Percentiles rank a stretch among this genome's conserved stretches.
phyloP scores from a whole-genome alignment of 129 eudicot species.

The Pittosporum tobira region DNA sequence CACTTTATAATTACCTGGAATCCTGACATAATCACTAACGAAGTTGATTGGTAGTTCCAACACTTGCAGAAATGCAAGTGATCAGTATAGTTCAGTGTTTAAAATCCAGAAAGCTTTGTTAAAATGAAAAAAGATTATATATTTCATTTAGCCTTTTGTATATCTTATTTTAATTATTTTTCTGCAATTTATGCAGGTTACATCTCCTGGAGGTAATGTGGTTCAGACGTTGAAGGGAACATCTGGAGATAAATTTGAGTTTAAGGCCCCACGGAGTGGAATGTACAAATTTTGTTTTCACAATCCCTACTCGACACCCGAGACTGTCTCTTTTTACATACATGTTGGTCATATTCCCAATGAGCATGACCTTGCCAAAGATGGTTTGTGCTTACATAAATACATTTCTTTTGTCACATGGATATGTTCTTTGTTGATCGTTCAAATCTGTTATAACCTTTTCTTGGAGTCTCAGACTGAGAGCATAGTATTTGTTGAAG shows the following conservation, averaged over 20 bases:
- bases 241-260: conserved; percentile 87
- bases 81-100: too few species aligned
- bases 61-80: too few species aligned
- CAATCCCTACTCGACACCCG: conserved; percentile 72
- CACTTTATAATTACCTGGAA: too few species aligned
- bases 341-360: conserved; percentile 88
- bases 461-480: too few species aligned
- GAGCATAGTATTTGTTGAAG: too few species aligned
- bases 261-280: conserved; percentile 90
- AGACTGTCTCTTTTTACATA: conserved; percentile 78
- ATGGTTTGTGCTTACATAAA: conserved; percentile 44
- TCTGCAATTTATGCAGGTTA: conserved; percentile 41
- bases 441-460: too few species aligned
- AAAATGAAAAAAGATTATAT: too few species aligned
- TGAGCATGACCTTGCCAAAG: conserved; percentile 89
- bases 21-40: too few species aligned
- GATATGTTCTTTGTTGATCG: too few species aligned
- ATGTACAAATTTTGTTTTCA: conserved; percentile 96
- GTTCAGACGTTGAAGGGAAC: conserved; percentile 80
- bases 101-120: too few species aligned
- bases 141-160: neutral
- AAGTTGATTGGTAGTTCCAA: too few species aligned
- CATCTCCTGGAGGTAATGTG: conserved; percentile 69
- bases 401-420: neutral
- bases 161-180: neutral